Base-by-base conservation (phyloP, 371 early-diverging fungal genomes). In the Rhizopus stolonifer region DNA sequence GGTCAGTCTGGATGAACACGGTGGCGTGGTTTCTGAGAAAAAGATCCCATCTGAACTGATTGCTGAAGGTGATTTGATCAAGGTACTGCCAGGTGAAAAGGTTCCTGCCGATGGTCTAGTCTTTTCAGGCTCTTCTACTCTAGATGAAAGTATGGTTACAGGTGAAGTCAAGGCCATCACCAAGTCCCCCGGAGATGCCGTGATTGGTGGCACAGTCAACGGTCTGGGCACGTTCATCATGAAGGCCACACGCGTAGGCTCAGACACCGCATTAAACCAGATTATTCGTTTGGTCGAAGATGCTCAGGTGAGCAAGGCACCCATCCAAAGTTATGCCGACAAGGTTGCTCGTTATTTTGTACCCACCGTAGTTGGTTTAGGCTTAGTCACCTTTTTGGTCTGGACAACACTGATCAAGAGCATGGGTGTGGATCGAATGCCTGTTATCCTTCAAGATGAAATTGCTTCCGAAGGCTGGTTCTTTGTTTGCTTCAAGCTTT, bases 131-230 rank as follows among this genome's bases (percentile, higher is more conserved):
- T 48, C 73, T 11, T 87, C 92, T 7, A 78, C 84, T 29, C 85
- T 98, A 8, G 98, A 99, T 77, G 99, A 99, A 75, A 89, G 94
- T 48, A 91, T 98, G 72, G 88, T 99, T 0, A 99, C 99, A 0
- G 99, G 99, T 34, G 99, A 99, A 70, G 85, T 90, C 24, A 70
- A 92, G 17, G 92, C 95, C 0, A 88, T 99, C 39, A 52, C 49
- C 60, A 99, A 98, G 67, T 64, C 58, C 9, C 63, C 45, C 1
- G 90, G 86, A 7, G 75, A 79, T 46, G 23, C 46, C 0, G 86
- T 96, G 26, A 90, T 97, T 55, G 93, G 91, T 19, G 97, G 97
- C 15, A 94, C 95, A 0, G 90, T 97, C 45, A 96, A 95, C 69
- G 86, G 90, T 4, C 65, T 88, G 15, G 84, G 85, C 11, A 74